phyloP scores from a whole-genome alignment of 108 stramenopile species.

The Epipyxis sp. region DNA sequence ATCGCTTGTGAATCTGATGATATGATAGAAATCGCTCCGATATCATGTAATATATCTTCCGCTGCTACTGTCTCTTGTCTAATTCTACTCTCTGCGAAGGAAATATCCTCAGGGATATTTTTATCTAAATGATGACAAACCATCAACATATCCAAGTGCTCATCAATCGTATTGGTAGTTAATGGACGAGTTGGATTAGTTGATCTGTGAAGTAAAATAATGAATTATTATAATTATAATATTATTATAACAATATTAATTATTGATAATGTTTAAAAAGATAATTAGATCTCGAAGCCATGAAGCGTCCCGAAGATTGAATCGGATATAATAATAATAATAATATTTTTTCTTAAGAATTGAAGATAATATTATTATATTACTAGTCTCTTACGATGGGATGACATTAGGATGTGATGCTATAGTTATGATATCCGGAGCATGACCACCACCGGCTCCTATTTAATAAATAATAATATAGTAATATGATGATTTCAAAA shows the following conservation, averaged over 20 bases:
- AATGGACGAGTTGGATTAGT: constrained; percentile 61
- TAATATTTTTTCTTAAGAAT: no score
- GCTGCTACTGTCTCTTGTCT: constrained; percentile 95
- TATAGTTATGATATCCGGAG: constrained; percentile 96
- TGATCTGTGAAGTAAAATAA: background rate
- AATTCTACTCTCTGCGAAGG: constrained; percentile 92
- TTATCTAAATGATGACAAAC: constrained; percentile 78
- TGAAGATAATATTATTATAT: no score
- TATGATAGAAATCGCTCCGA: constrained; percentile 91
- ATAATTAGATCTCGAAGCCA: no score
- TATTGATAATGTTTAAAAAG: no score
- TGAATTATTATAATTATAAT: no score
- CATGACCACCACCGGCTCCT: constrained; percentile 80
- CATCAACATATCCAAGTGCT: constrained; percentile 97
- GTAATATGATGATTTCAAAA: no score
- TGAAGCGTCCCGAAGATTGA: no score
- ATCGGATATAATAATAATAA: no score
- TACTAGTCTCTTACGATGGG: constrained; percentile 75
- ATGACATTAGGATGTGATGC: constrained; percentile 80
- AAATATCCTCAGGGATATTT: constrained; percentile 87
- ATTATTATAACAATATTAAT: no score
- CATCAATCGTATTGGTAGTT: constrained; percentile 93
- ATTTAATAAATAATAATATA: no score
- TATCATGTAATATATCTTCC: constrained; percentile 94
- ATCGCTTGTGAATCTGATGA: constrained; percentile 85